Evolutionary conservation across 1,139 yeast genomes (phyloP).

Genomic region (Suhomyces kunorum): DNA sequence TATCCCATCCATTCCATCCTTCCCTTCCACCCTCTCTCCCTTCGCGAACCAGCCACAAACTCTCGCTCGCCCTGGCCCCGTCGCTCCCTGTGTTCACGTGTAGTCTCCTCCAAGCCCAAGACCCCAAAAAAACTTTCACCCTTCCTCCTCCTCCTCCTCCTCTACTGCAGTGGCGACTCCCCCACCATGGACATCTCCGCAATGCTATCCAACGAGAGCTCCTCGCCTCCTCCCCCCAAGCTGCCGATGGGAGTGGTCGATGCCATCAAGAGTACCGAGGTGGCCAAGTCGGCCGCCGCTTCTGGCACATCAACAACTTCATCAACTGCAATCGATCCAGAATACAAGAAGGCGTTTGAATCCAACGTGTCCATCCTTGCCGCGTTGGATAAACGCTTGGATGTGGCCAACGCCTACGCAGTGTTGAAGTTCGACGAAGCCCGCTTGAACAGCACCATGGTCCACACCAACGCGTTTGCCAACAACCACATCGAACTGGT

Average conservation of each 20-base stretch:
- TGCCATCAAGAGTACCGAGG: slow-evolving; percentile 4
- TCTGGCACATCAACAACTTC: too few species aligned
- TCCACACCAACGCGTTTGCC: slow-evolving; percentile 30
- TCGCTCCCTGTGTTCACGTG: slow-evolving; percentile 9
- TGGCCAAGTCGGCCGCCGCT: background rate
- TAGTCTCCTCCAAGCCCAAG: slow-evolving; percentile 3
- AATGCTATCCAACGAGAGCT: slow-evolving; percentile 37
- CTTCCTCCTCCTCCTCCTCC: background rate
- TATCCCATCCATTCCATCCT: background rate
- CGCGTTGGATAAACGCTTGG: slow-evolving; percentile 32
- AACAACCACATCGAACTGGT: slow-evolving; percentile 39
- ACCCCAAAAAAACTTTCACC: slow-evolving; percentile 8
- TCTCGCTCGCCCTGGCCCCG: background rate
- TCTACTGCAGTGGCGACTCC: background rate
- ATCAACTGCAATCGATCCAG: too few species aligned
- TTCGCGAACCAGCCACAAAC: background rate
- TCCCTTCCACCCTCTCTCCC: background rate
- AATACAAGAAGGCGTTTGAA: slow-evolving; percentile 26
- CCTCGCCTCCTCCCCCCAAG: slow-evolving; percentile 13
- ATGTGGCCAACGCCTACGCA: slow-evolving; percentile 29
- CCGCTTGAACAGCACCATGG: slow-evolving; percentile 27
- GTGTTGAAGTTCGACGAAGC: slow-evolving; percentile 33
- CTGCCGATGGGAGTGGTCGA: slow-evolving; percentile 5
- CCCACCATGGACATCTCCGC: slow-evolving; percentile 41
- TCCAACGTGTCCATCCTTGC: slow-evolving; percentile 27